Evolutionary conservation across 768 basidiomycete genomes (phyloP), one percentile per base, ranked within the genome.

Genomic region (Thelephora aurantiotincta): DNA sequence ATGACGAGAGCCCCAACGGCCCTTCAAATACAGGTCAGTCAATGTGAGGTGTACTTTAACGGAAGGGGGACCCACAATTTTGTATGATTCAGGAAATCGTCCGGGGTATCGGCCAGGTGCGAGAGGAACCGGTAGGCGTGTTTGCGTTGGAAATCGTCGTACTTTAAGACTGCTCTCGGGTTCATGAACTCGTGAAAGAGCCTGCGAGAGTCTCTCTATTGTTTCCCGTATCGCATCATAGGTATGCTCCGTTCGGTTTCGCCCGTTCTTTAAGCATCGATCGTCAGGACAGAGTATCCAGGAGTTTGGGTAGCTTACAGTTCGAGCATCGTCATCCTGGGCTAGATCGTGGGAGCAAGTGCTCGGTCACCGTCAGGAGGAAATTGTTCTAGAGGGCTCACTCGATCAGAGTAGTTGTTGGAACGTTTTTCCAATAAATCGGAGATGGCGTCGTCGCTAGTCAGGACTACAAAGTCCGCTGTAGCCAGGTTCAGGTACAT

Each of bases 1-100:
- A 59, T 51, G 49, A 57, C 54, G 44, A 53, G 52, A 7, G 51
- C 53, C 4, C 52, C 59, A 6, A 54, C 46, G 48, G 54, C 52
- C 11, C 58, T 59, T 16, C 6, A 12, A 16, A 41, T n/a, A 22
- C 6, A 9, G 3, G 11, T 18, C 26, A 11, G 43, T 36, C 1
- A 7, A 6, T 13, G 12, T 18, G 12, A 41, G 13, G 22, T 2
- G 36, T 4, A 6, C 11, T 4, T n/a, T 33, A 26, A n/a, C 47
- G 11, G 33, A 46, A 14, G 12, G 26, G 16, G 9, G 3, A 42
- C 54, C 33, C 41, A 52, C 54, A 52, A 49, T 36, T 51, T 48
- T 34, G 52, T 33, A 49, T 50, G 46, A 6, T 23, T 20, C 43
- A 47, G 45, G 13, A 18, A 50, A 19, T 48, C 33, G 6, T 52